Conservation (phyloP, 495 filamentous ascomycete genomes). For the Penicillium malachiteum region DNA sequence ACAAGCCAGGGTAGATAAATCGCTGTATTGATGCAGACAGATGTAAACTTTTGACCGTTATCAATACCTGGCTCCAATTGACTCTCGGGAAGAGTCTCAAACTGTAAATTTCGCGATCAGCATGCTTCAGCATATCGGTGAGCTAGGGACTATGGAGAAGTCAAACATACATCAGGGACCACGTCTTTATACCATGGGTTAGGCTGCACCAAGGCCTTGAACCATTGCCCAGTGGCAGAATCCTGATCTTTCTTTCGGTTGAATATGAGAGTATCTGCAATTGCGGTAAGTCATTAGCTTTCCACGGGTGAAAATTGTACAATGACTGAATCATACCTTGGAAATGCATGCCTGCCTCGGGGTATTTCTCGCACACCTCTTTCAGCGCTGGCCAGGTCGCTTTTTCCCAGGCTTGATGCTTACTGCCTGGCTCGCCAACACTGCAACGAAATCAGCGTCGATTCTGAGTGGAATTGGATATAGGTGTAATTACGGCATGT, state of each 20-base stretch:
- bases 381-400: constrained; percentile 67
- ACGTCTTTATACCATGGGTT: constrained; percentile 84
- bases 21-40: constrained; percentile 88
- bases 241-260: constrained; percentile 61
- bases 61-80: constrained; percentile 61
- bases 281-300: neutral
- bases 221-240: constrained; percentile 49
- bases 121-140: neutral
- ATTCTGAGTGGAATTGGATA: no score
- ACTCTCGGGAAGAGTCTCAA: constrained; percentile 53
- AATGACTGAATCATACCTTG: constrained; percentile 53
- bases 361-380: constrained; percentile 64
- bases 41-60: constrained; percentile 73
- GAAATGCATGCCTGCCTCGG: constrained; percentile 88
- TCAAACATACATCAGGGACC: constrained; percentile 62
- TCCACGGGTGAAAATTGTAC: neutral
- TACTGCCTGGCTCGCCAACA: constrained; percentile 52
- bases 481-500: constrained; percentile 63
- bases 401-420: constrained; percentile 59
- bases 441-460: constrained; percentile 24
- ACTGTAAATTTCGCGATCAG: constrained; percentile 30
- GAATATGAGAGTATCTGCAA: constrained; percentile 55
- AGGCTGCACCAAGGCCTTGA: constrained; percentile 60
- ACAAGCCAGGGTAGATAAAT: constrained; percentile 83
- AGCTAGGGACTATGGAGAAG: neutral